Base-by-base conservation (phyloP, 192 early-diverging fungal genomes). In the Coemansia sp. region DNA sequence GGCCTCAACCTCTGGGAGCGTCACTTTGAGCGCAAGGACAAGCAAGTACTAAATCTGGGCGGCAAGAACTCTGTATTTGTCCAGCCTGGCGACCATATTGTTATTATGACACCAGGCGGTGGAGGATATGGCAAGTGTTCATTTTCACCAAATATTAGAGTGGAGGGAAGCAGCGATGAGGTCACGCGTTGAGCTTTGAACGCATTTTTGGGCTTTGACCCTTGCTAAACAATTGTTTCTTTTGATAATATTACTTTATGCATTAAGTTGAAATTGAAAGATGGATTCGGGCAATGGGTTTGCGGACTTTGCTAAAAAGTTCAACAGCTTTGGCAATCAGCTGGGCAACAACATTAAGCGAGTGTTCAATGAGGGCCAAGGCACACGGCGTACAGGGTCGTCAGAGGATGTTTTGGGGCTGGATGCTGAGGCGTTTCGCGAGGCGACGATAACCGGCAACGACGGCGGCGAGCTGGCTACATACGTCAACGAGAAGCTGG, bases 61-160 rank as follows among this genome's bases (percentile, higher is more conserved):
- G 92, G 93, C 10, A 98, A 96, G 77, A 98, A 97, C 71, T 86
- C 91, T 0, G 87, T 91, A 5, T 62, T 85, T 44, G 89, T 95
- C 31, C 64, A 73, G 2, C 68, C 82, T n/a, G 91, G 92, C 5
- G 96, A 98, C 72, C 83, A 89, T 23, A 72, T 98, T 48, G 59
- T 90, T 15, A 87, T 98, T 40, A 84, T 88, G 73, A 94, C 95
- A 0, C 96, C 96, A 21, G 96, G 96, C 2, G 96, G 94, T 46
- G 96, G 97, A 26, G 97, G 93, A n/a, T 95, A 64, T 21, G 70
- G 73, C 46, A 8, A 3, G 15, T 31, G 31, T 7, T 31, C 31
- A 31, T 7, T 31, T 6, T 31, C 31, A 6, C 31, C 31, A 31
- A 31, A 31, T 31, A 44, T 31, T 8, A 7, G 31, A 31, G 7